A percentile compares a stretch with the other conserved stretches of the same genome.
These are phyloP conservation scores for Ophiocordyceps camponoti-floridani DNA, from an alignment of 2,329 filamentous ascomycete species.

Conservation along the genomic window DNA sequence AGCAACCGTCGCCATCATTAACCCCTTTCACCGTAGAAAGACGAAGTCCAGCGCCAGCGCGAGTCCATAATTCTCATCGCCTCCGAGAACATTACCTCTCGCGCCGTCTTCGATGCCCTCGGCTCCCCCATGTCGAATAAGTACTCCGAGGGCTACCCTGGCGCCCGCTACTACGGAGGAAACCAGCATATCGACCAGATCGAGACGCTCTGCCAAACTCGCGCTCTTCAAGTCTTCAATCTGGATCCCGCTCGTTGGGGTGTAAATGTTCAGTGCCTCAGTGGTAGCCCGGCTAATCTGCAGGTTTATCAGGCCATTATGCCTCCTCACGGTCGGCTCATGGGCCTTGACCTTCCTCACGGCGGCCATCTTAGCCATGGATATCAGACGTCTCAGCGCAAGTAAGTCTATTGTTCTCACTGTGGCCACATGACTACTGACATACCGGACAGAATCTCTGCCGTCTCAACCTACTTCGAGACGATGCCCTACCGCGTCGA, in stretches of 20 bases:
- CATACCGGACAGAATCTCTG: conserved; percentile 50
- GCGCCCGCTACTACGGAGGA: conserved; percentile 95
- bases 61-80: conserved; percentile 98
- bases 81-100: conserved; percentile 97
- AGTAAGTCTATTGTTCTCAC: conserved; percentile 31
- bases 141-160: conserved; percentile 97
- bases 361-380: conserved; percentile 92
- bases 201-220: conserved; percentile 85
- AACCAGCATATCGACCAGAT: conserved; percentile 98
- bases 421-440: background rate
- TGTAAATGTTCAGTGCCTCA: conserved; percentile 93
- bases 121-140: conserved; percentile 96
- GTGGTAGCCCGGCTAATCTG: conserved; percentile 86
- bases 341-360: conserved; percentile 90
- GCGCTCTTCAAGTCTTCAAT: conserved; percentile 82
- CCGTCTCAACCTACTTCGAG: conserved; percentile 97
- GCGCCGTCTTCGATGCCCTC: conserved; percentile 92
- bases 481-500: conserved; percentile 92
- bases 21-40: conserved; percentile 36
- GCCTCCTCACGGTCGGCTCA: conserved; percentile 85
- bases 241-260: conserved; percentile 83
- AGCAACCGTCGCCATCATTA: conserved; percentile 3
- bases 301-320: conserved; percentile 98
- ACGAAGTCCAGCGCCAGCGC: conserved; percentile 89
- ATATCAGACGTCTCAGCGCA: conserved; percentile 89